Evolutionary conservation across 1,139 yeast genomes (phyloP).

Genomic region (Candida sojae): DNA sequence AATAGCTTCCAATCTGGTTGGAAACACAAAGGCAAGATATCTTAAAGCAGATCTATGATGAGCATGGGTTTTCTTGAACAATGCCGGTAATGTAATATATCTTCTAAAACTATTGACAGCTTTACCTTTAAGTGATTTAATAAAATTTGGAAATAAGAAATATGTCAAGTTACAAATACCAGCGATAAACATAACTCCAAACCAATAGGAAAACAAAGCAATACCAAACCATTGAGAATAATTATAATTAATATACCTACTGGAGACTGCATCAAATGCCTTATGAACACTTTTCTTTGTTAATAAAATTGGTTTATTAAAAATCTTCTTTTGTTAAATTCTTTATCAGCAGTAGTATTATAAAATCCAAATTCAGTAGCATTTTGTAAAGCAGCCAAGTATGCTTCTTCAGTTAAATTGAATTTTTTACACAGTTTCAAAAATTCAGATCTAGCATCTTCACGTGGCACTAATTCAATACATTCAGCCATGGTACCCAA

Average conservation of each 20-base stretch:
- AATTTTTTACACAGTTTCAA: slow-evolving; percentile 24
- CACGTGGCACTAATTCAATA: slow-evolving; percentile 26
- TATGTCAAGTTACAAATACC: slow-evolving; percentile 37
- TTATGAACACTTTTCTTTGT: slow-evolving; percentile 23
- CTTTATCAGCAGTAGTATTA: slow-evolving; percentile 25
- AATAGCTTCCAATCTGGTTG: slow-evolving; percentile 65
- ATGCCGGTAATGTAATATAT: slow-evolving; percentile 50
- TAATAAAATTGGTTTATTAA: slow-evolving; percentile 32
- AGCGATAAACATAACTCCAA: slow-evolving; percentile 43
- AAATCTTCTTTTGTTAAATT: slow-evolving; percentile 28
- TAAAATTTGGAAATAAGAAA: slow-evolving; percentile 36
- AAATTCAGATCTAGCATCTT: slow-evolving; percentile 25
- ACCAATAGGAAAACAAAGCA: slow-evolving; percentile 51
- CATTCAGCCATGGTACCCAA: slow-evolving; percentile 44
- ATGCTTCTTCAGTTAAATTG: slow-evolving; percentile 29
- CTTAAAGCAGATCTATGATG: slow-evolving; percentile 32
- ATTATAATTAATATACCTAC: slow-evolving; percentile 42
- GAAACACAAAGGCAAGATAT: slow-evolving; percentile 42
- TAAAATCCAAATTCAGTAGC: slow-evolving; percentile 37
- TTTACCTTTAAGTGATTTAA: slow-evolving; percentile 31
- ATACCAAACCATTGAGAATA: slow-evolving; percentile 52
- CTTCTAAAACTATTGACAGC: slow-evolving; percentile 41
- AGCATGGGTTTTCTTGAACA: slow-evolving; percentile 43
- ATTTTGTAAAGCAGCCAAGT: slow-evolving; percentile 33
- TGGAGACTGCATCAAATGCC: slow-evolving; percentile 39